Evolutionary conservation across 148 eudicot genomes (phyloP).

Genomic region (Polygonum aviculare): DNA sequence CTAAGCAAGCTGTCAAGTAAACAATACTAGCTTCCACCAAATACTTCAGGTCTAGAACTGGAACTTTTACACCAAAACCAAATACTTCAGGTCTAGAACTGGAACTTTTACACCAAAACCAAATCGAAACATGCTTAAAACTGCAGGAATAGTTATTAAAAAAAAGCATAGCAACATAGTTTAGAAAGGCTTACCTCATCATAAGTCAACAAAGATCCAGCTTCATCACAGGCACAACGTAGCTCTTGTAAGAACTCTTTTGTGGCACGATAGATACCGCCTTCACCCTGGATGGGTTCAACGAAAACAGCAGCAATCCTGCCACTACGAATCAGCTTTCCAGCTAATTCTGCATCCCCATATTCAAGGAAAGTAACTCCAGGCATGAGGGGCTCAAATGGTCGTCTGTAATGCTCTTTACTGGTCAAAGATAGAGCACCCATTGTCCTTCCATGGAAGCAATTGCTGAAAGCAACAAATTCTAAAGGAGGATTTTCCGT

Average conservation of each 20-base stretch:
- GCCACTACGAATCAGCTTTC: slow-evolving; percentile 51
- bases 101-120: neutral
- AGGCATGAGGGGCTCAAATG: slow-evolving; percentile 91
- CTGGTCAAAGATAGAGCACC: slow-evolving; percentile 91
- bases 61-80: neutral
- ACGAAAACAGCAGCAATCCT: slow-evolving; percentile 87
- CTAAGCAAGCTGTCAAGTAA: neutral
- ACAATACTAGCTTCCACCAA: neutral
- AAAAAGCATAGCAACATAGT: neutral
- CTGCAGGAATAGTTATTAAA: neutral
- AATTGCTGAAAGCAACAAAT: slow-evolving; percentile 65
- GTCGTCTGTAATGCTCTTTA: slow-evolving; percentile 78
- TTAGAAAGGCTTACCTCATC: slow-evolving; percentile 57
- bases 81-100: neutral
- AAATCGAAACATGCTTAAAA: neutral
- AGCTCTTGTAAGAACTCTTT: slow-evolving; percentile 69
- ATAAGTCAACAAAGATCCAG: slow-evolving; percentile 65
- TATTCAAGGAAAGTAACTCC: slow-evolving; percentile 79
- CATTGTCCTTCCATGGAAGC: slow-evolving; percentile 93
- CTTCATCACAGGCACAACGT: slow-evolving; percentile 69
- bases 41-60: neutral
- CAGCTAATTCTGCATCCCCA: slow-evolving; percentile 60
- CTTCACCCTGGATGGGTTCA: slow-evolving; percentile 96
- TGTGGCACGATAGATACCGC: slow-evolving; percentile 81
- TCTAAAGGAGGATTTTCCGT: slow-evolving; percentile 40